These are phyloP conservation scores for Hypoxylon sp. DNA, from an alignment of 2,329 filamentous ascomycete species.

Conservation along the genomic window DNA sequence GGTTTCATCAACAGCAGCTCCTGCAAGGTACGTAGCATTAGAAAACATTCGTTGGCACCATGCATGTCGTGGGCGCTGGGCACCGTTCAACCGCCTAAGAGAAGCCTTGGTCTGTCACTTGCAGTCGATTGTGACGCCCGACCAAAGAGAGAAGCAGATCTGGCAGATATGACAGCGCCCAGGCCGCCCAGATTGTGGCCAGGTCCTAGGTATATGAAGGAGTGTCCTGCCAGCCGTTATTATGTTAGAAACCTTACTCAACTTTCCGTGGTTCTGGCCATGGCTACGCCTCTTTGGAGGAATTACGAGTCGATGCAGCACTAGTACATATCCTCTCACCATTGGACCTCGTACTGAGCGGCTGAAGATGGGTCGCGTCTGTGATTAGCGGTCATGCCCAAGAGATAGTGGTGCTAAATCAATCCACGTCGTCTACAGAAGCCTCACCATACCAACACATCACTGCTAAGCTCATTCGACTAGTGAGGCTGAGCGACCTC, in stretches of 20 bases:
- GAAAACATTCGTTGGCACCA: constrained; percentile 24
- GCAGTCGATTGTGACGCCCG: constrained; percentile 31
- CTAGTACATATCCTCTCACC: background rate
- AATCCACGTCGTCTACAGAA: background rate
- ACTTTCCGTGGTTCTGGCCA: constrained; percentile 10
- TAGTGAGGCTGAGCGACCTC: background rate
- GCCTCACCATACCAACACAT: background rate
- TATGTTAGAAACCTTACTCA: background rate
- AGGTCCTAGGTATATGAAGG: constrained; percentile 1
- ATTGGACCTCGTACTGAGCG: background rate
- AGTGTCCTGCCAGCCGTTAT: background rate
- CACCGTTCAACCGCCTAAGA: constrained; percentile 21
- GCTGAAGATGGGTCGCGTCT: background rate
- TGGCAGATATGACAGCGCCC: constrained; percentile 19
- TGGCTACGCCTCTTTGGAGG: background rate
- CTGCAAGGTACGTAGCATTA: constrained; percentile 43
- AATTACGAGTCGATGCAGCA: constrained; percentile 4
- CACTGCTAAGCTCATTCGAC: background rate
- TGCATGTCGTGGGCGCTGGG: constrained; percentile 27
- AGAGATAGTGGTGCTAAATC: background rate
- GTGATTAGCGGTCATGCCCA: background rate
- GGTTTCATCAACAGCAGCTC: constrained; percentile 35
- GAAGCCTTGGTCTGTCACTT: constrained; percentile 24
- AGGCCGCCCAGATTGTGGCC: constrained; percentile 6
- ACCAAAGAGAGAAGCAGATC: constrained; percentile 21